Evolutionary conservation across 1,284 basidiomycete species (phyloP), one percentile per base, ranked within the genome.

Genomic region (Bjerkandera adusta): DNA sequence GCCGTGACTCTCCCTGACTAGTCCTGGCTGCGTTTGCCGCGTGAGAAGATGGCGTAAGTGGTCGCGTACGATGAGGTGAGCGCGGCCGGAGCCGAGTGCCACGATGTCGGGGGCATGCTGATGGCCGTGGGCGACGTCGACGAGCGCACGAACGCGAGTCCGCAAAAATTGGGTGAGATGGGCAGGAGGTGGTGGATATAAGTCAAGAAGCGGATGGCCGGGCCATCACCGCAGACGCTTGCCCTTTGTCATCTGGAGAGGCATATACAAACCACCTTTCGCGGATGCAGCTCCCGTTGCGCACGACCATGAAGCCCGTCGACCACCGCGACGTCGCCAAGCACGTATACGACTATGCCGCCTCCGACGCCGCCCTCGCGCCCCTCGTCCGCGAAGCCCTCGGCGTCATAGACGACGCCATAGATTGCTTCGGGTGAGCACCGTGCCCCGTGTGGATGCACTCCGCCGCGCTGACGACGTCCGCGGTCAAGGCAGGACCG

Each of bases 381-480:
- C 62, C 61, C 3, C 71, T 82, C 53, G 83, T 95, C 33, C 78
- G 76, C 54, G 81, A 89, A 60, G 92, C 92, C 0, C 64, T 94
- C 47, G 68, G 76, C 22, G 86, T 94, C 44, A 88, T 96, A 37
- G 83, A 93, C 57, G 64, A 79, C 15, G 83, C 83, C 29, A 63
- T 96, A 33, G 81, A 89, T 52, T 71, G 73, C 38, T 82, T 88
- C 67, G 87, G 90, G 92, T 94, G 64, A 58, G 85, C 76, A 36
- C 26, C 40, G 45, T 4, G 4, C 33, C 38, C 49, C n/a, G 24
- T 39, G 12, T 22, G 40, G 13, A 13, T 10, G 25, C 39, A 48
- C 44, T 20, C 5, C 27, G 15, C 41, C 42, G 25, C 30, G 29
- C 34, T 50, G 26, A n/a, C n/a, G 52, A 36, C 15, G 42, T 37